phyloP scores from a whole-genome alignment of 225 moss, liverwort and hornwort genomes.

The Ulota crispa region DNA sequence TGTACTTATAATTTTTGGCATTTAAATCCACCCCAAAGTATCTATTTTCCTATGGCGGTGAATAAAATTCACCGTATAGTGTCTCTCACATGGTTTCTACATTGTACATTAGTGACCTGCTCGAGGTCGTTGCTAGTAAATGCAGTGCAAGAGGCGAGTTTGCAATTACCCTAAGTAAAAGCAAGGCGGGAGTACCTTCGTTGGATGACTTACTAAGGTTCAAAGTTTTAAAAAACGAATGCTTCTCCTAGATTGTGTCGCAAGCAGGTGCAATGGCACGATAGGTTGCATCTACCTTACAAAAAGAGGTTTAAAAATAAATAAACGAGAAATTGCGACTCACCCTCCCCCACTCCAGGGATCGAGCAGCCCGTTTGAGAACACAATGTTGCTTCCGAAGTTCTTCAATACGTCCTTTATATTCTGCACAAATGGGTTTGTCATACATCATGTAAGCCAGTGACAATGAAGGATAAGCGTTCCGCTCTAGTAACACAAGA shows the following conservation, averaged over 20 bases:
- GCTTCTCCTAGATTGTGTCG: background rate
- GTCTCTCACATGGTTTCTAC: too few species aligned
- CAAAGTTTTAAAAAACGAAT: background rate
- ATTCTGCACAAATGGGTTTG: conserved; percentile 33
- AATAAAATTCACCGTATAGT: too few species aligned
- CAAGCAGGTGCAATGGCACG: background rate
- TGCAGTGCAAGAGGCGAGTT: background rate
- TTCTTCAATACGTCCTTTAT: conserved; percentile 71
- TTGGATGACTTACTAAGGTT: background rate
- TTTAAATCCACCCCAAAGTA: too few species aligned
- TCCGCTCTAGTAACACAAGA: background rate
- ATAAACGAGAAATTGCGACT: conserved; percentile 19
- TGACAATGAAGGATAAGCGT: background rate
- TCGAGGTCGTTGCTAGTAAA: too few species aligned
- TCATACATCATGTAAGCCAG: background rate
- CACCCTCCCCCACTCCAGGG: conserved; percentile 98
- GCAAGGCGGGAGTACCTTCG: background rate
- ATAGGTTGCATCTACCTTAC: background rate
- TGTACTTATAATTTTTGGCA: too few species aligned
- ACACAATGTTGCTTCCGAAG: conserved; percentile 93
- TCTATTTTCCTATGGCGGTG: too few species aligned
- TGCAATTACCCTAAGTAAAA: background rate
- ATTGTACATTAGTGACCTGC: too few species aligned
- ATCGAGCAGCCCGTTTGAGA: conserved; percentile 92
- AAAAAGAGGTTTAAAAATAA: background rate